Base-by-base conservation (phyloP, 306 rosid species). In the Cucurbita pepo region DNA sequence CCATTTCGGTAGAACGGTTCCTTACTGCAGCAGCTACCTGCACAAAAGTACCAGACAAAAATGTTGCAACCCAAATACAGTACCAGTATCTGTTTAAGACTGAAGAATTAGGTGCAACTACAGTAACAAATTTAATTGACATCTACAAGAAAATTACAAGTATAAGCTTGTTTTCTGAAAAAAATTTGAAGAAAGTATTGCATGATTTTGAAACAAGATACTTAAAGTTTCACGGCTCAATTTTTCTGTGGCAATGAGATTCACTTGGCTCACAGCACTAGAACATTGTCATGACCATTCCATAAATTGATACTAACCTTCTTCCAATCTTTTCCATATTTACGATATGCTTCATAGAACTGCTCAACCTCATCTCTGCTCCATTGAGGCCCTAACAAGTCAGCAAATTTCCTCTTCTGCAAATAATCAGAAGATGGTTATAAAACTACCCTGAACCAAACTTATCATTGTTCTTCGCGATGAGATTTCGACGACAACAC, bases 301-400 rank as follows among this genome's bases (percentile, higher is more conserved):
- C 73, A 51, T 62, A 55, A 73, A 73, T 56, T 36, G 69, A 43
- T 60, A 81, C 91, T 79, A 57, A 89, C 99, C 97, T 89, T 88
- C 84, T 87, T 94, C 99, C 99, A 94, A 69, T 94, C 97, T 83
- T 83, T 91, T 72, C 97, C 99, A 79, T 82, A 72, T 81, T 84
- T 89, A 69, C 99, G 96, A 54, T 87, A 94, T 62, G 95, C 97
- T 80, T 85, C 90, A 74, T 89, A 94, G 84, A 94, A 94, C 54
- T 69, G 81, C 80, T 81, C 85, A 71, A 94, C 92, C 80, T 91
- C 97, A 54, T 77, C 85, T 83, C 84, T 85, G 81, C 90, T 86
- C 99, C 99, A 94, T 77, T 86, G 95, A 73, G 91, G 86, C 72
- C 97, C 99, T 85, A 94, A 80, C 96, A 87, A 81, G 78, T 91